Evolutionary conservation across 352 stramenopile species (phyloP).

Genomic region (Globisporangium cylindrosporum): DNA sequence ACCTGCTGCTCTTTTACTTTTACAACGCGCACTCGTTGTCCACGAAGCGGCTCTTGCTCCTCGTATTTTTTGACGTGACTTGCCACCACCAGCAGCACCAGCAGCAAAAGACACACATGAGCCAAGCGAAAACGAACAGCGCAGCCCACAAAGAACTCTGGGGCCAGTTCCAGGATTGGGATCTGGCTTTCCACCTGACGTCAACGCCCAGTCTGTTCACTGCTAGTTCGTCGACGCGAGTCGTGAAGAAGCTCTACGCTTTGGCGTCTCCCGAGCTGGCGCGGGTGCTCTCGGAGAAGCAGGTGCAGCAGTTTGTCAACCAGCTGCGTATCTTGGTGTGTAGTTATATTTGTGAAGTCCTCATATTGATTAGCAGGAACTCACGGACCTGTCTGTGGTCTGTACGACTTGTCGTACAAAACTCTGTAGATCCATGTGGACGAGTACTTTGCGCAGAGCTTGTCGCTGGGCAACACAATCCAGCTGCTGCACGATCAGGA

Average conservation of each 20-base stretch:
- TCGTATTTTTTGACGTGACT: slow-evolving; percentile 24
- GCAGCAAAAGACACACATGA: background rate
- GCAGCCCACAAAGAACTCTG: slow-evolving; percentile 12
- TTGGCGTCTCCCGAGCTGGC: slow-evolving; percentile 13
- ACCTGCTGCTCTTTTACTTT: slow-evolving; percentile 14
- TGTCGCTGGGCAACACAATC: slow-evolving; percentile 27
- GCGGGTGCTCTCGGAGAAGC: slow-evolving; percentile 34
- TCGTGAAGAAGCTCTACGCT: slow-evolving; percentile 27
- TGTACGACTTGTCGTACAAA: no score
- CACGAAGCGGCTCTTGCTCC: slow-evolving; percentile 14
- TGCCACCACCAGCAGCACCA: slow-evolving; percentile 9
- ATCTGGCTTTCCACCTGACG: slow-evolving; percentile 9
- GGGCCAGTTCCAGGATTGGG: slow-evolving; percentile 6
- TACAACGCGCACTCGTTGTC: slow-evolving; percentile 6
- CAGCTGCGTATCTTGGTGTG: slow-evolving; percentile 31
- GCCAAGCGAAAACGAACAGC: background rate
- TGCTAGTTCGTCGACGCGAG: slow-evolving; percentile 7
- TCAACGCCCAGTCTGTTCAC: slow-evolving; percentile 6
- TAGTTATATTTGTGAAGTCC: no score
- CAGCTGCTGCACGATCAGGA: slow-evolving; percentile 20
- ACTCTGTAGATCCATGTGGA: slow-evolving; percentile 30
- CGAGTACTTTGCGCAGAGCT: slow-evolving; percentile 44
- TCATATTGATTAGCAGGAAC: no score
- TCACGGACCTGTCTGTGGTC: no score
- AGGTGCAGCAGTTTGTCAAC: slow-evolving; percentile 33